Evolutionary conservation across 2,329 filamentous ascomycete genomes (phyloP).

Genomic region (Diaporthe caulivora): DNA sequence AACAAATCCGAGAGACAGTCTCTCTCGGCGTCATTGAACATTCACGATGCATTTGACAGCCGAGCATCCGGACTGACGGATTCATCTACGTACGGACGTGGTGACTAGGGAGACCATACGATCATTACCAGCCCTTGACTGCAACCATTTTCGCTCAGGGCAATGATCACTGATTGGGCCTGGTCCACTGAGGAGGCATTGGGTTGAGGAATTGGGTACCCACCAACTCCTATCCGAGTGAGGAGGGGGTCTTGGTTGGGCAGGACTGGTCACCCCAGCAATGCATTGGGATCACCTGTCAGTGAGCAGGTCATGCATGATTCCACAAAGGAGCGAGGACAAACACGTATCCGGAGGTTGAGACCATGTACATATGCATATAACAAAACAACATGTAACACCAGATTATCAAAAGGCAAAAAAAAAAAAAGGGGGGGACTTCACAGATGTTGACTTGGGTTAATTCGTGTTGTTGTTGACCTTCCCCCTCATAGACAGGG

Average conservation of each 20-base stretch:
- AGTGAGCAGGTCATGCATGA: neutral
- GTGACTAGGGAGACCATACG: neutral
- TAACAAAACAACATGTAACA: neutral
- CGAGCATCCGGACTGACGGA: neutral
- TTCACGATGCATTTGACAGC: neutral
- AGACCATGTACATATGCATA: neutral
- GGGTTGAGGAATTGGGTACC: neutral
- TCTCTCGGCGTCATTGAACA: neutral
- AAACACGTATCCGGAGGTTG: too few relatives aligned
- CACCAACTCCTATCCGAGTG: neutral
- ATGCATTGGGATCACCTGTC: neutral
- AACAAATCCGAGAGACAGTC: neutral
- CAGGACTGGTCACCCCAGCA: neutral
- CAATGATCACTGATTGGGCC: neutral
- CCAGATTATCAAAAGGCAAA: neutral
- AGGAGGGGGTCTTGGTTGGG: neutral
- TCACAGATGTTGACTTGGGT: too few relatives aligned
- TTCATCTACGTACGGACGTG: too few relatives aligned
- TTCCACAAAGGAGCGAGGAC: neutral
- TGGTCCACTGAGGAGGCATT: too few relatives aligned
- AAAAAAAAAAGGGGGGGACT: too few relatives aligned
- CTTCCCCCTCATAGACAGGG: too few relatives aligned
- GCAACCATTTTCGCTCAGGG: neutral
- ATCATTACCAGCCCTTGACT: too few relatives aligned
- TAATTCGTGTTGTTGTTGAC: neutral